phyloP scores from a whole-genome alignment of 305 asterid species.

The Coffea humblotiana region DNA sequence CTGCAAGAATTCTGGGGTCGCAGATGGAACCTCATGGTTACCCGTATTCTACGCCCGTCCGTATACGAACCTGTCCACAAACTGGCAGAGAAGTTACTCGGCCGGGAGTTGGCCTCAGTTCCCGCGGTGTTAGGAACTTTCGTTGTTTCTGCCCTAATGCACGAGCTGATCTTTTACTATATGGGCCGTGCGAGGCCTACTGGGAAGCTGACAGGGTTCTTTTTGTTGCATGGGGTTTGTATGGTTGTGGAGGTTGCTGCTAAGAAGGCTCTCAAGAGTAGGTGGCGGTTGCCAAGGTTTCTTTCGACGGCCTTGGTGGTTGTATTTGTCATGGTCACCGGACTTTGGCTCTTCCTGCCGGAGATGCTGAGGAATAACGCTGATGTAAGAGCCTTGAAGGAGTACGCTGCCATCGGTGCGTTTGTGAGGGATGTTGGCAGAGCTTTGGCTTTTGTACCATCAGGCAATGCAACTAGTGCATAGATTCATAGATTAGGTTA shows the following conservation, averaged over 20 bases:
- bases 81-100: not conserved
- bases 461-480: not conserved
- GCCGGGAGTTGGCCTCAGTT: conserved; percentile 30
- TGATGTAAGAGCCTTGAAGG: conserved; percentile 46
- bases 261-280: conserved; percentile 28
- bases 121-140: conserved; percentile 47
- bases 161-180: conserved; percentile 49
- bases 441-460: conserved; percentile 25
- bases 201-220: conserved; percentile 41
- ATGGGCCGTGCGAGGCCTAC: conserved; percentile 27
- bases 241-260: conserved; percentile 28
- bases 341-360: conserved; percentile 61
- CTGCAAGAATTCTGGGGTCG: conserved; percentile 59
- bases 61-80: conserved; percentile 31
- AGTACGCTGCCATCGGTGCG: conserved; percentile 48
- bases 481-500: no score
- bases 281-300: conserved; percentile 27
- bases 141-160: conserved; percentile 61
- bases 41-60: conserved; percentile 43
- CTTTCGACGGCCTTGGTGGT: conserved; percentile 35
- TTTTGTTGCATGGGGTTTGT: conserved; percentile 46
- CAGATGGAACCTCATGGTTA: conserved; percentile 55
- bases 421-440: conserved; percentile 47
- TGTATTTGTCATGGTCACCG: conserved; percentile 34
- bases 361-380: conserved; percentile 32